These are phyloP conservation scores for Malassezia restricta DNA, from an alignment of 1,284 basidiomycete species.

Conservation along the genomic window DNA sequence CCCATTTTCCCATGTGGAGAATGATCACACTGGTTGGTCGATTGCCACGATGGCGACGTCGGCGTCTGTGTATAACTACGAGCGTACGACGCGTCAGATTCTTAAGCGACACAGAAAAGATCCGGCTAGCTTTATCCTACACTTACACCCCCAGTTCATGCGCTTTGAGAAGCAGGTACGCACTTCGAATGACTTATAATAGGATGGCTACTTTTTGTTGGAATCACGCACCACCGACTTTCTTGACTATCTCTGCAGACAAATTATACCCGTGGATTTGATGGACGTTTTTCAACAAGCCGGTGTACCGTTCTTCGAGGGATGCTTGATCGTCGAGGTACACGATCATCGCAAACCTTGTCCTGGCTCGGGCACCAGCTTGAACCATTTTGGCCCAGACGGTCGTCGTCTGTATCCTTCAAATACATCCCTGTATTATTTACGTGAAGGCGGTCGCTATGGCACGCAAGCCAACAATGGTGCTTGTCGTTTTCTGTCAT, in stretches of 20 bases:
- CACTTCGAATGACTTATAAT: neutral
- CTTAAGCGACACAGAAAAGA: constrained; percentile 37
- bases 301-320: constrained; percentile 38
- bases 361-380: constrained; percentile 2
- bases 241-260: constrained; percentile 33
- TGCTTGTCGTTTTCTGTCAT: neutral
- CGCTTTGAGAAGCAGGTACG: constrained; percentile 37
- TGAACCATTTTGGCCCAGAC: neutral
- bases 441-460: constrained; percentile 30
- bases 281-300: constrained; percentile 35
- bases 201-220: constrained; percentile 38
- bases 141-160: constrained; percentile 35
- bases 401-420: neutral
- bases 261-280: constrained; percentile 34
- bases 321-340: constrained; percentile 38
- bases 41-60: constrained; percentile 34
- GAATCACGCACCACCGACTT: constrained; percentile 39
- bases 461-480: constrained; percentile 16
- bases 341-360: constrained; percentile 34
- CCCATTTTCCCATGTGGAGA: neutral
- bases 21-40: no score
- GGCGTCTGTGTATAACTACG: constrained; percentile 40
- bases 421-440: constrained; percentile 20
- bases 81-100: constrained; percentile 39
- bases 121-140: constrained; percentile 34